Base-by-base conservation (phyloP, 306 rosid genomes). In the Trifolium dubium region DNA sequence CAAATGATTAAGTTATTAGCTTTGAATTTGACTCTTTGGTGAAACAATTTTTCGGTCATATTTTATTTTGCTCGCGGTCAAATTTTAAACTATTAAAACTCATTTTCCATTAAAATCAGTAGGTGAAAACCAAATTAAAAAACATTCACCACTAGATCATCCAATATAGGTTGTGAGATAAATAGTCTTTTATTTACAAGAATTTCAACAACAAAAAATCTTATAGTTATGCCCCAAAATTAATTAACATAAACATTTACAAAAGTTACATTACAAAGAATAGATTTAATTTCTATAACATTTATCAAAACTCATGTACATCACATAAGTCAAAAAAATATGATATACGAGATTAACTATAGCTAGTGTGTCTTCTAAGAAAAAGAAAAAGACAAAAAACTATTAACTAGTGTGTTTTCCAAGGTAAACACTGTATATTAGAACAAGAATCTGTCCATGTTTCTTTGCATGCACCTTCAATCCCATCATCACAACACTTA, bases 401-500 rank as follows among this genome's bases (percentile, higher is more conserved):
- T 7, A 37, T 6, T 56, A 61, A 50, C 61, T 53, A 59, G 54
- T 74, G 71, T 28, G 72, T 72, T 75, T 87, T 87, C 90, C 90
- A 87, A 41, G 88, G 86, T 18, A 54, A 76, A 75, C 90, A 87
- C 78, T 74, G 73, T 30, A 84, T 40, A 10, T 87, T 80, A 66
- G 85, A 68, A 34, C 90, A 87, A 71, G 90, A 73, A n/a, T 59
- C 64, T 28, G 62, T 63, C 90, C 90, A 82, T 50, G 81, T 84
- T 32, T 63, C 76, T 80, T 65, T 74, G 67, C 90, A 87, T 4
- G 64, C 85, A 32, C 88, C 88, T 4, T 40, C 83, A 46, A 61
- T 39, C 13, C 88, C 88, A 63, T 83, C 84, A 54, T 87, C 90
- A 74, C 90, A 84, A 46, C 90, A 87, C 82, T 87, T 74, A 80